Conservation (phyloP, 169 alveolate genomes). For the Eimeria acervulina region DNA sequence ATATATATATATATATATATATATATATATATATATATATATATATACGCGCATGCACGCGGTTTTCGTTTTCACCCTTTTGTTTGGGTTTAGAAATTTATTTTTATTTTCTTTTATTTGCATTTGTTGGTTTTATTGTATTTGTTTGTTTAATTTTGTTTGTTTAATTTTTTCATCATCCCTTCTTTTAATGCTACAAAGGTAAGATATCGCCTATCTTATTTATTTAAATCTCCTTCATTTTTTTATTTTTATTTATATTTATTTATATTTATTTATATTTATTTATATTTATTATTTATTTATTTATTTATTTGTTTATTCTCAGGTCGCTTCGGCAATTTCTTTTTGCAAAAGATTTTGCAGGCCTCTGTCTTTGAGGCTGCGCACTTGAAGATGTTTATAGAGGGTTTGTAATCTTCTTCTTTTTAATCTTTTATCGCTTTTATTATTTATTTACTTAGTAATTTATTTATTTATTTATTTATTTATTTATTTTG, state of each 20-base stretch:
- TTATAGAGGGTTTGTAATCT: neutral
- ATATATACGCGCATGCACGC: no score
- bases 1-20: no score
- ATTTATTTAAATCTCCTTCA: neutral
- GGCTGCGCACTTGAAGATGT: conserved; percentile 55
- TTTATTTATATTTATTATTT: neutral
- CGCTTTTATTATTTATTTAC: neutral
- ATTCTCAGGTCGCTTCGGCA: conserved; percentile 72
- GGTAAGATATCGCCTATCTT: no score
- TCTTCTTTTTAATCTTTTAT: neutral
- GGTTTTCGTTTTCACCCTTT: no score
- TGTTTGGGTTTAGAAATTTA: no score
- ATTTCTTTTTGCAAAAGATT: conserved; percentile 67
- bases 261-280: neutral
- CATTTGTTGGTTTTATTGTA: no score
- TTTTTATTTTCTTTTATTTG: no score
- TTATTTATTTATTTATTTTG: neutral
- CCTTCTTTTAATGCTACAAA: neutral
- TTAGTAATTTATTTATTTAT: neutral
- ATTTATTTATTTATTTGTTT: neutral
- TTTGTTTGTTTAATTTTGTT: no score
- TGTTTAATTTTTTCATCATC: neutral
- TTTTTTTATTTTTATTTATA: neutral
- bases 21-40: no score
- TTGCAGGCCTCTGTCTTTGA: conserved; percentile 48